phyloP scores from a whole-genome alignment of 345 rosid species.

The Balakata baccata region DNA sequence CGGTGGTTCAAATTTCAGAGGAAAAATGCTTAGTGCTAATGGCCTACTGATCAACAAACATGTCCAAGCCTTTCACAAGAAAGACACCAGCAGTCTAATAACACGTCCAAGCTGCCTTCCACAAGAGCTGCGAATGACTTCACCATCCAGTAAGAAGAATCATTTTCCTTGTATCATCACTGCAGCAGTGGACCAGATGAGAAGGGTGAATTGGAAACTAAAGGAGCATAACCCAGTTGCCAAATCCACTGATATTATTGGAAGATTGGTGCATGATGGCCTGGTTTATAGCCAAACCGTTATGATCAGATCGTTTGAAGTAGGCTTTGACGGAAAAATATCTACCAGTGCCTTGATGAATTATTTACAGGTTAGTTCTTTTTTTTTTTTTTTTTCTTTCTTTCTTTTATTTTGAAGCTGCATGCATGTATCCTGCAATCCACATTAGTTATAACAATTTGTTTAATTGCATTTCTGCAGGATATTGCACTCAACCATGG shows the following conservation, averaged over 20 bases:
- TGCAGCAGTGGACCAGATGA: not conserved
- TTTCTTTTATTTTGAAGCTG: not conserved
- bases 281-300: constrained; percentile 26
- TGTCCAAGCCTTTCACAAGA: not conserved
- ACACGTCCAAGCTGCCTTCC: not conserved
- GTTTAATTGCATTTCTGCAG: constrained; percentile 10
- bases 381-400: not conserved
- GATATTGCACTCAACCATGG: constrained; percentile 29
- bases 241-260: not conserved
- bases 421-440: too few species aligned
- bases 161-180: not conserved
- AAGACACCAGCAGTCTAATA: not conserved
- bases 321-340: constrained; percentile 12
- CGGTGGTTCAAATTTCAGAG: not conserved
- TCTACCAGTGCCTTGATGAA: constrained; percentile 19
- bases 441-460: too few species aligned
- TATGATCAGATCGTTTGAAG: constrained; percentile 27
- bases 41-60: not conserved
- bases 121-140: not conserved
- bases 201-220: not conserved
- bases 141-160: not conserved
- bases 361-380: constrained; percentile 21
- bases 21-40: not conserved
- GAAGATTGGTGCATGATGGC: constrained; percentile 23
- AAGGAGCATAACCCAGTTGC: not conserved